These are phyloP conservation scores for Cicer bijugum DNA, from an alignment of 306 rosid genomes.

Conservation along the genomic window DNA sequence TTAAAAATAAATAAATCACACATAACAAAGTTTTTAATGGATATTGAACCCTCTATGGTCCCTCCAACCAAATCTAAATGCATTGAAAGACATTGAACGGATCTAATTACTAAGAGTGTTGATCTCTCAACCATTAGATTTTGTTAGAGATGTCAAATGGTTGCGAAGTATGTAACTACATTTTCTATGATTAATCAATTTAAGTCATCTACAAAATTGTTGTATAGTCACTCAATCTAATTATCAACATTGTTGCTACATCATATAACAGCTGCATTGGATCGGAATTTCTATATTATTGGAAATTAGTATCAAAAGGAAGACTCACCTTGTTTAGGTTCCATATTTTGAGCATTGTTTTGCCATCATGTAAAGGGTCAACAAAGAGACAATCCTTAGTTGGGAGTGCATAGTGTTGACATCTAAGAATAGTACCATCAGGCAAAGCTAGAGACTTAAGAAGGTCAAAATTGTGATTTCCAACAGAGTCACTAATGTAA, in stretches of 20 bases:
- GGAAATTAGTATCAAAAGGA: neutral
- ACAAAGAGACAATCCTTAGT: constrained; percentile 79
- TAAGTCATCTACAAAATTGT: neutral
- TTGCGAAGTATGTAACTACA: neutral
- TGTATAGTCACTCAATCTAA: too few species aligned
- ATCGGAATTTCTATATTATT: neutral
- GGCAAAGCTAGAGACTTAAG: constrained; percentile 76
- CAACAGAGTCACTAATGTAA: constrained; percentile 79
- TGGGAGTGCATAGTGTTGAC: constrained; percentile 82
- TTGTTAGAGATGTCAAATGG: neutral
- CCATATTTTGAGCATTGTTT: constrained; percentile 95
- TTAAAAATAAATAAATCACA: too few species aligned
- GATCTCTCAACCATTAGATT: neutral
- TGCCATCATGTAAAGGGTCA: constrained; percentile 91
- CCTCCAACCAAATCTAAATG: neutral
- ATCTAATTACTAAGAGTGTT: neutral
- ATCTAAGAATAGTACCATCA: constrained; percentile 87
- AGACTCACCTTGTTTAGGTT: constrained; percentile 76
- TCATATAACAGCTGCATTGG: too few species aligned
- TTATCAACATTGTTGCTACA: too few species aligned
- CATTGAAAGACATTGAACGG: neutral
- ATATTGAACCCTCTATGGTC: neutral
- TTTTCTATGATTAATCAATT: neutral
- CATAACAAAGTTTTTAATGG: too few species aligned
- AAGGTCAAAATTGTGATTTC: constrained; percentile 79